Percentiles rank a stretch among this genome's conserved stretches.
Conservation (phyloP, 345 rosid genomes). For the Gossypium anomalum region DNA sequence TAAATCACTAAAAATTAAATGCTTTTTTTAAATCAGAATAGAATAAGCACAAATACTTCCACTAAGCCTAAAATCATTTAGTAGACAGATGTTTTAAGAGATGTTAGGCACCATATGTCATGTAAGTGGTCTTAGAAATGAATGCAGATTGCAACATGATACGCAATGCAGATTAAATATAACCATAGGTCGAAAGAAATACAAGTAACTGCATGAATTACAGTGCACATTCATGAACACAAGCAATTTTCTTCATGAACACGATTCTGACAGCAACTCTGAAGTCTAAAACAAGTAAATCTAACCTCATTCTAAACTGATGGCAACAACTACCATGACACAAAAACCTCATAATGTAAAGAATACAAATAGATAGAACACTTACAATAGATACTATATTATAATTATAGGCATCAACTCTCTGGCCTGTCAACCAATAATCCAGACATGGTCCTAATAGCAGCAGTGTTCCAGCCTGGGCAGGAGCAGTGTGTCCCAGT, state of each 20-base stretch:
- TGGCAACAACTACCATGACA: background rate
- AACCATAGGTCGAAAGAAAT: background rate
- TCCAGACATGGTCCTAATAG: slow-evolving; percentile 85
- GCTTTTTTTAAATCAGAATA: background rate
- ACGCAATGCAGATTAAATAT: slow-evolving; percentile 1
- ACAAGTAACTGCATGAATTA: background rate
- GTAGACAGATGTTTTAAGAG: background rate
- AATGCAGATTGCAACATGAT: background rate
- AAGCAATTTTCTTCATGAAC: background rate
- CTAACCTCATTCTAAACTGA: slow-evolving; percentile 7
- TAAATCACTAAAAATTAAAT: background rate
- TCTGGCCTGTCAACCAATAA: slow-evolving; percentile 78
- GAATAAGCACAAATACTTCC: background rate
- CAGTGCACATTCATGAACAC: background rate
- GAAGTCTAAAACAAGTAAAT: background rate
- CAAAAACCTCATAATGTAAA: background rate
- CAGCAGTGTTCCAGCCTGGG: slow-evolving; percentile 84
- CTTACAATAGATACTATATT: slow-evolving; percentile 61
- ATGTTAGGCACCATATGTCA: background rate
- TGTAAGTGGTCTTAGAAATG: background rate
- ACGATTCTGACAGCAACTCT: background rate
- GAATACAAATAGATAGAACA: background rate
- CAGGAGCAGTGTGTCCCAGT: slow-evolving; percentile 97
- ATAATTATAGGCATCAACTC: slow-evolving; percentile 67
- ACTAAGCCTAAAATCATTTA: background rate